Evolutionary conservation across 192 early-diverging fungal genomes (phyloP), one percentile per base, ranked within the genome.

Genomic region (Coemansia sp.): DNA sequence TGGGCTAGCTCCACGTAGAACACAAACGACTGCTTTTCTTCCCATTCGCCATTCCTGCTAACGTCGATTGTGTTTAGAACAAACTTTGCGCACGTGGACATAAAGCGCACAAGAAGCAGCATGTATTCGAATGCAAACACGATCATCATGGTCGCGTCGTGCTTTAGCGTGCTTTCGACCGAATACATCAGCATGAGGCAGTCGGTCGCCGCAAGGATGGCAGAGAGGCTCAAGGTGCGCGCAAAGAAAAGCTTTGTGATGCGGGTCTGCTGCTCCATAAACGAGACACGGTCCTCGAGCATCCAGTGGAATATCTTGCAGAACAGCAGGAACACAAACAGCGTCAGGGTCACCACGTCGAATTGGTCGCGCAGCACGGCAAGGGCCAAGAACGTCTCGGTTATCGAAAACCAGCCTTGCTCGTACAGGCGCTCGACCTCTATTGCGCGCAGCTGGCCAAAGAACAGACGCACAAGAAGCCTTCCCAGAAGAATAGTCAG

Each of bases 361-460:
- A 98, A 97, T 72, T 95, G 92, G 72, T 97, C 95, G 34, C 92
- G 84, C 75, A 99, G 93, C 39, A 97, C 88, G 9, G 97, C 95
- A 86, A 97, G 90, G 20, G 95, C 95, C 39, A 99, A 78, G 69
- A 91, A 93, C 4, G 93, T 97, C 71, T 99, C 97, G 34, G 94
- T 97, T 39, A 99, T 88, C 9, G 95, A 92, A 74, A 95, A 93
- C 97, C 97, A 99, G 11, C 93, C 91, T 23, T 91, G 85, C 69
- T 99, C 97, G 66, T 99, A 98, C n/a, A 98, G 79, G 65, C 97
- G 95, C 89, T 98, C 97, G 20, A 97, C 91, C 77, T 98, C 97
- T 50, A 95, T 83, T 6, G 92, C 87, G 30, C 97, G 82, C 64
- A 98, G 85, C 28, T 82, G 83, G 20, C 97, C 97, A 86, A 98